Evolutionary conservation across 1,284 basidiomycete species (phyloP).

Genomic region (Singerocomus rubriflavus): DNA sequence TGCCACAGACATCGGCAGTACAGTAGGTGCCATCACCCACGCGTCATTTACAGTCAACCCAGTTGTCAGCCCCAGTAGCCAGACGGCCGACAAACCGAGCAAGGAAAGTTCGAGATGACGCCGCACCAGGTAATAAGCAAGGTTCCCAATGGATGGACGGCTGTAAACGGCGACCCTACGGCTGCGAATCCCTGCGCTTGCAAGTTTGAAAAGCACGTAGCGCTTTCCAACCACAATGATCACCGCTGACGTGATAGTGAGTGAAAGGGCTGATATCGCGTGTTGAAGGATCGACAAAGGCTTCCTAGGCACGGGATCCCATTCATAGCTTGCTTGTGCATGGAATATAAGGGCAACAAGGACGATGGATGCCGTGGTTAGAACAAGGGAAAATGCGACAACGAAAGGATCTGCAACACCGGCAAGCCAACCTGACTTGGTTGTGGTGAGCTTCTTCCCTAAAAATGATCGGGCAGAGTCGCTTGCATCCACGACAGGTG

Average conservation of each 20-base stretch:
- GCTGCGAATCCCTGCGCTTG: conserved; percentile 1
- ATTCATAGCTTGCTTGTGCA: background rate
- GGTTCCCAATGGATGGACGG: background rate
- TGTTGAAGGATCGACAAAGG: conserved; percentile 1
- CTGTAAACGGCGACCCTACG: conserved; percentile 3
- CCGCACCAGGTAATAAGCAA: background rate
- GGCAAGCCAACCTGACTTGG: background rate
- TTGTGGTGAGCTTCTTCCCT: too few relatives aligned
- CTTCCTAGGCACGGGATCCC: background rate
- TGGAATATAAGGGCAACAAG: conserved; percentile 1
- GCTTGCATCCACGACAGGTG: too few relatives aligned
- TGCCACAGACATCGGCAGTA: fast-evolving
- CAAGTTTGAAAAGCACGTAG: conserved; percentile 5
- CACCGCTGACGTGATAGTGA: background rate
- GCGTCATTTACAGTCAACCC: conserved; percentile 2
- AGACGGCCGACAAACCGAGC: conserved; percentile 2
- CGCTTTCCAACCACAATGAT: conserved; percentile 2
- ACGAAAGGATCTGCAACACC: conserved; percentile 3
- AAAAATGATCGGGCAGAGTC: too few relatives aligned
- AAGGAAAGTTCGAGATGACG: background rate
- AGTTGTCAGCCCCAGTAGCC: conserved; percentile 5
- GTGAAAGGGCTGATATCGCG: conserved; percentile 2
- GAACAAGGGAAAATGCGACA: background rate
- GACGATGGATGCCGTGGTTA: conserved; percentile 4
- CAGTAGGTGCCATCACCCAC: background rate